Conservation (phyloP, 108 stramenopile genomes). For the Stephanodiscus minutulus region DNA sequence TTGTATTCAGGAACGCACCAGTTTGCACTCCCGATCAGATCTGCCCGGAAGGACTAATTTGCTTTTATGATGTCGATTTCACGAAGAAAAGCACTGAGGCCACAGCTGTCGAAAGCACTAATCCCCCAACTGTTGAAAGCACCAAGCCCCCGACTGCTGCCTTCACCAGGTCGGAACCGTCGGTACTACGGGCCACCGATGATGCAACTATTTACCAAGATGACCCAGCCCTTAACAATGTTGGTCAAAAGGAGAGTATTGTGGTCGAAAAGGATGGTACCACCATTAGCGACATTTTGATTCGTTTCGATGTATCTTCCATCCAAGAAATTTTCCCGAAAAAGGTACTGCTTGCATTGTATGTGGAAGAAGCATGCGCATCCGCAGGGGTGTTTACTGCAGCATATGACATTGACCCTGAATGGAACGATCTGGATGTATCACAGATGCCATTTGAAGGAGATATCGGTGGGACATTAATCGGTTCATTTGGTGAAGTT, state of each 20-base stretch:
- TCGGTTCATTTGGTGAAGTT: slow-evolving; percentile 5
- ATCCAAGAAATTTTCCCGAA: neutral
- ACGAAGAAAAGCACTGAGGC: too few species aligned
- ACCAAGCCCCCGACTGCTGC: too few species aligned
- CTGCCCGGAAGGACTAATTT: too few species aligned
- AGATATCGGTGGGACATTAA: neutral
- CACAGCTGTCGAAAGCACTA: too few species aligned
- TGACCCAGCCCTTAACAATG: neutral
- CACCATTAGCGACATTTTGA: neutral
- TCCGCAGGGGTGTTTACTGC: slow-evolving; percentile 1
- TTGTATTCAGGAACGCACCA: too few species aligned
- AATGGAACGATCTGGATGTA: slow-evolving; percentile 3
- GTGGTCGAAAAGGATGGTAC: neutral
- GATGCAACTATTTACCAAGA: slow-evolving; percentile 5
- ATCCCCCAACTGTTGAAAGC: too few species aligned
- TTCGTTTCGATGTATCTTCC: neutral
- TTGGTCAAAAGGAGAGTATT: neutral
- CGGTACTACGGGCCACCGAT: slow-evolving; percentile 2
- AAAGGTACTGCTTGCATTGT: neutral
- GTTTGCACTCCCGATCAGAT: too few species aligned
- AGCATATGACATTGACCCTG: neutral
- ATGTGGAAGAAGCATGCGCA: neutral
- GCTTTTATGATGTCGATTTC: too few species aligned
- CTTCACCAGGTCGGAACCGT: neutral
- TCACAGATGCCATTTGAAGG: neutral